These are phyloP conservation scores for Carnegiea gigantea DNA, from an alignment of 179 eudicot genomes.

Conservation along the genomic window DNA sequence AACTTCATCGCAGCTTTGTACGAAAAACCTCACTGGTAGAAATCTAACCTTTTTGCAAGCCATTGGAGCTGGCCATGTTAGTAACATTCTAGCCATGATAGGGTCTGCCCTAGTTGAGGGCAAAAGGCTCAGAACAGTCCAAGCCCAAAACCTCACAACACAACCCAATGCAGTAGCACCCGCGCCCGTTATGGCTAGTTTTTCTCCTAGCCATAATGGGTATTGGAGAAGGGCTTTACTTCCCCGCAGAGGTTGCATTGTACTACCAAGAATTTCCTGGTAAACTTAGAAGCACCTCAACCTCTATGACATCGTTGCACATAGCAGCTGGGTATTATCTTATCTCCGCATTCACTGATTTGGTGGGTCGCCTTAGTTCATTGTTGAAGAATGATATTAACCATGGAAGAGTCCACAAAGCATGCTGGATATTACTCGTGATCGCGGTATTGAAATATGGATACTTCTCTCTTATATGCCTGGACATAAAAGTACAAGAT, in stretches of 20 bases:
- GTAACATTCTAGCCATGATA: constrained; percentile 37
- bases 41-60: constrained; percentile 36
- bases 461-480: constrained; percentile 41
- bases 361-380: constrained; percentile 29
- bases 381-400: constrained; percentile 51
- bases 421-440: constrained; percentile 41
- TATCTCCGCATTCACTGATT: constrained; percentile 39
- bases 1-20: constrained; percentile 33
- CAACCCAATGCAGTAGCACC: constrained; percentile 24
- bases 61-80: constrained; percentile 41
- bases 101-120: constrained; percentile 43
- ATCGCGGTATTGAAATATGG: constrained; percentile 39
- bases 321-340: constrained; percentile 46
- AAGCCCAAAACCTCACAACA: not conserved
- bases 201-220: constrained; percentile 45
- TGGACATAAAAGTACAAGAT: constrained; percentile 32
- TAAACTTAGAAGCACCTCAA: constrained; percentile 47
- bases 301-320: constrained; percentile 46
- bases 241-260: constrained; percentile 44
- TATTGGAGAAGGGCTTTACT: constrained; percentile 47
- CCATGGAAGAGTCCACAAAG: constrained; percentile 48
- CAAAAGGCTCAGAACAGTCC: constrained; percentile 29
- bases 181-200: constrained; percentile 38
- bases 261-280: constrained; percentile 59
- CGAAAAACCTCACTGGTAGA: constrained; percentile 27